Evolutionary conservation across 2,329 filamentous ascomycete genomes (phyloP).

Genomic region (Cladosporium colombiae): DNA sequence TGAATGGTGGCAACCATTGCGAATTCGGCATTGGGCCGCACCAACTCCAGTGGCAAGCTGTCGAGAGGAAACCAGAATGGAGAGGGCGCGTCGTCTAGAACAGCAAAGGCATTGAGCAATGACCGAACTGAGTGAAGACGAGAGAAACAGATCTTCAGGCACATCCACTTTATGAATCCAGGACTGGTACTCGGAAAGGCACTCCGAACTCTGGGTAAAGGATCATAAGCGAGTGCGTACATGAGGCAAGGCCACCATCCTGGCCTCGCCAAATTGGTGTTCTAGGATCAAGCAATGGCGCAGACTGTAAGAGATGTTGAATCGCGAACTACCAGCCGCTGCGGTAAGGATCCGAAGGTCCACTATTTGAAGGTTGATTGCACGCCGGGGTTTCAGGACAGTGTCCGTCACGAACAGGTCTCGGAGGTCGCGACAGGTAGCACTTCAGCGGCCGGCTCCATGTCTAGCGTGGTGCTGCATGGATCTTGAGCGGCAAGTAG

Average conservation of each 20-base stretch:
- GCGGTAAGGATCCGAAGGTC: background rate
- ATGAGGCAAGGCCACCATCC: background rate
- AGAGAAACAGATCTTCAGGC: background rate
- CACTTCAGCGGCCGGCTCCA: background rate
- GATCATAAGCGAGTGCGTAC: background rate
- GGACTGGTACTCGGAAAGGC: background rate
- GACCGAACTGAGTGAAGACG: background rate
- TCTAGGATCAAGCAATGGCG: background rate
- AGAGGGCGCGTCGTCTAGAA: background rate
- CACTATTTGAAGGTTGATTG: background rate
- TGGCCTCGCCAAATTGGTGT: background rate
- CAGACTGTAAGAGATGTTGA: background rate
- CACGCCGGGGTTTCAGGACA: background rate
- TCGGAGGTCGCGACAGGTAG: background rate
- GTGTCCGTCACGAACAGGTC: background rate
- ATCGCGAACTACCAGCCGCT: background rate
- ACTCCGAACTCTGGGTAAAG: no score
- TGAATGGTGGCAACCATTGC: slow-evolving; percentile 14
- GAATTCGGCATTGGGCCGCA: background rate
- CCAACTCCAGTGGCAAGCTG: background rate
- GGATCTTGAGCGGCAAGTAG: background rate
- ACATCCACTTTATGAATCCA: background rate
- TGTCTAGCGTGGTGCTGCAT: background rate
- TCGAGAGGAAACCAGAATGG: background rate
- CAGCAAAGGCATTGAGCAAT: background rate